These are phyloP conservation scores for Liriodendron chinense DNA, from an alignment of 164 flowering plant species.

Conservation along the genomic window DNA sequence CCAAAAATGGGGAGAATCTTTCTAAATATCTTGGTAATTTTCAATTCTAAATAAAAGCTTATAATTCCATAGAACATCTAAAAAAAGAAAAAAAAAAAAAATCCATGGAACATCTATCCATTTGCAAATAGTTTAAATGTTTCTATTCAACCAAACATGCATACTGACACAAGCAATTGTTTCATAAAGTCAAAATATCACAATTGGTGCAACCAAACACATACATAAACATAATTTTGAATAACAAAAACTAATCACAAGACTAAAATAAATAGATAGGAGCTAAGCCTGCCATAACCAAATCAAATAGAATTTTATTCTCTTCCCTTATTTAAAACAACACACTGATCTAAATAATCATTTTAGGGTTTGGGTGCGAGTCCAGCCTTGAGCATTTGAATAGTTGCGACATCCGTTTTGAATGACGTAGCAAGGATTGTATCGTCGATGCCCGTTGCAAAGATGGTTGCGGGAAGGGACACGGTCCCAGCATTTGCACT, in stretches of 20 bases:
- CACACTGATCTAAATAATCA: neutral
- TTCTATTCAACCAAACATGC: no score
- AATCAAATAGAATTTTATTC: neutral
- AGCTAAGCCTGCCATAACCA: neutral
- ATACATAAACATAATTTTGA: no score
- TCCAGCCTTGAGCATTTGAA: slow-evolving; percentile 24
- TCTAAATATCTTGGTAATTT: no score
- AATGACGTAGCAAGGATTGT: slow-evolving; percentile 20
- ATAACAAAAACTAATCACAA: neutral
- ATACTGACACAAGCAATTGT: no score
- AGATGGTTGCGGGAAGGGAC: slow-evolving; percentile 13
- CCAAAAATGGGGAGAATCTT: no score
- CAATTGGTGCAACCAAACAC: no score
- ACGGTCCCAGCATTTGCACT: slow-evolving; percentile 25
- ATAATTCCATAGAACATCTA: no score
- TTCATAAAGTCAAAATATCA: no score
- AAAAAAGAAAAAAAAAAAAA: no score
- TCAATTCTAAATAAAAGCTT: no score
- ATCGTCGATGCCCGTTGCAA: slow-evolving; percentile 15
- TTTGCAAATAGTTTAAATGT: no score
- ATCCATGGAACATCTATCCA: no score
- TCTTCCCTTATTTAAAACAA: neutral
- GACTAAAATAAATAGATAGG: neutral
- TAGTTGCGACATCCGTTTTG: slow-evolving; percentile 20
- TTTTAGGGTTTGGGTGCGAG: slow-evolving; percentile 13